Conservation (phyloP, 225 moss, liverwort and hornwort species). For the Physcomitrellopsis africana region DNA sequence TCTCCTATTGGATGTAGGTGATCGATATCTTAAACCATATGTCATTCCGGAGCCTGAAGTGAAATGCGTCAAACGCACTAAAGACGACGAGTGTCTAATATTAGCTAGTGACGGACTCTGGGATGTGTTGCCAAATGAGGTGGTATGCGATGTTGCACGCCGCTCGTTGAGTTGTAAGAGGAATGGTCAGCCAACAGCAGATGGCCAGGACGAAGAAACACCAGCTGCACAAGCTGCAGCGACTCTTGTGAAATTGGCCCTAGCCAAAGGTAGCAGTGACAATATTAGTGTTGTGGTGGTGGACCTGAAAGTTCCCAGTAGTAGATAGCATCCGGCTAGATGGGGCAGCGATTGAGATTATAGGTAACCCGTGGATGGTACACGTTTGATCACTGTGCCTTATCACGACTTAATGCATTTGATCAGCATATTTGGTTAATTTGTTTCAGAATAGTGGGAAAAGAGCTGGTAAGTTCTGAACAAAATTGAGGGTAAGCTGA, state of each 20-base stretch:
- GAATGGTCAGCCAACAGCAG: constrained; percentile 33
- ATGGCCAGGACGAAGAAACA: constrained; percentile 52
- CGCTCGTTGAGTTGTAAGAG: constrained; percentile 49
- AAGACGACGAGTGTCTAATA: constrained; percentile 87
- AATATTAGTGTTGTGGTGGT: constrained; percentile 98
- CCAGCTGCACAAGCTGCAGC: constrained; percentile 83
- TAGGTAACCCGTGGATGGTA: constrained; percentile 27
- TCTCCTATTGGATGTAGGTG: constrained; percentile 48
- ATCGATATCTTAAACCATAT: constrained; percentile 89
- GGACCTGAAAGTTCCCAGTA: constrained; percentile 56
- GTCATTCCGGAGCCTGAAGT: constrained; percentile 96
- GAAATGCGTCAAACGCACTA: constrained; percentile 65
- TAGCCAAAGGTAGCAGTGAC: constrained; percentile 92
- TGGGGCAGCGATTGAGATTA: constrained; percentile 22
- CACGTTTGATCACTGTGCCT: constrained; percentile 30
- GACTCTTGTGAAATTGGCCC: constrained; percentile 74
- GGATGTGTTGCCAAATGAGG: constrained; percentile 94
- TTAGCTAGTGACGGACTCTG: constrained; percentile 98
- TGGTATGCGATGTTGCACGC: constrained; percentile 87
- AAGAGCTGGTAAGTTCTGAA: constrained; percentile 27
- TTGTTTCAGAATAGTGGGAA: constrained; percentile 29
- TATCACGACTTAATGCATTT: constrained; percentile 29
- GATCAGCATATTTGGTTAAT: constrained; percentile 31
- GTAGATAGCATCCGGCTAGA: constrained; percentile 53
- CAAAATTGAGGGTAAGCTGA: constrained; percentile 19